These are phyloP conservation scores for Penicillium sp. DNA, from an alignment of 2,329 filamentous ascomycete species.

Conservation along the genomic window DNA sequence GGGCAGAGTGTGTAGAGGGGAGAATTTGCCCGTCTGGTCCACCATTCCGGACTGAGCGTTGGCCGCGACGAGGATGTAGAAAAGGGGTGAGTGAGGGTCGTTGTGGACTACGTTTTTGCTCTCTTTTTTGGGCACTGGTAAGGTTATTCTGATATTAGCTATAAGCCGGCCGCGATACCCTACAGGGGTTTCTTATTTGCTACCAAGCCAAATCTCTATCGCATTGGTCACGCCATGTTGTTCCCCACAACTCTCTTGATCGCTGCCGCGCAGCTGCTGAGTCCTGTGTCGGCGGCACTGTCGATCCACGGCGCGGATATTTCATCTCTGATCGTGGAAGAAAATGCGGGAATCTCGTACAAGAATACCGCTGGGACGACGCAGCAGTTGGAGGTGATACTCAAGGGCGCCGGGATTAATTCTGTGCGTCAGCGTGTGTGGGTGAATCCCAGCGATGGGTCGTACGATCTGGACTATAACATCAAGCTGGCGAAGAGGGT, in stretches of 20 bases:
- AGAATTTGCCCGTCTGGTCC: slow-evolving; percentile 5
- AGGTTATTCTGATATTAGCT: not conserved
- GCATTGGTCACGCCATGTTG: slow-evolving; percentile 7
- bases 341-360: slow-evolving; percentile 64
- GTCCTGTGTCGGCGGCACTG: slow-evolving; percentile 51
- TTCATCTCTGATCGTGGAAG: slow-evolving; percentile 68
- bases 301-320: slow-evolving; percentile 71
- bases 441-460: slow-evolving; percentile 68
- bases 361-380: slow-evolving; percentile 58
- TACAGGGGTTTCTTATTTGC: not conserved
- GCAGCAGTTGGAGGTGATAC: slow-evolving; percentile 64
- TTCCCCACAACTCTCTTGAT: slow-evolving; percentile 23
- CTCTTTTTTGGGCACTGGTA: not conserved
- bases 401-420: slow-evolving; percentile 66
- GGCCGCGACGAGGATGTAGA: not conserved
- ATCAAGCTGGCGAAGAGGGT: slow-evolving; percentile 68
- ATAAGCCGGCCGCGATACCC: not conserved
- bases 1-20: slow-evolving; percentile 2
- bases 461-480: slow-evolving; percentile 73
- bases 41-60: not conserved
- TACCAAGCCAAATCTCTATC: not conserved
- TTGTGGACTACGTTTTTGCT: not conserved
- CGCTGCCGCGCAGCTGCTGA: slow-evolving; percentile 22
- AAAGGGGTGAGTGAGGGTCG: not conserved
- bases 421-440: slow-evolving; percentile 72